A percentile compares a stretch with the other conserved stretches of the same genome.
Evolutionary conservation across 1,139 yeast species (phyloP).

Genomic region (Protomyces macrosporus): DNA sequence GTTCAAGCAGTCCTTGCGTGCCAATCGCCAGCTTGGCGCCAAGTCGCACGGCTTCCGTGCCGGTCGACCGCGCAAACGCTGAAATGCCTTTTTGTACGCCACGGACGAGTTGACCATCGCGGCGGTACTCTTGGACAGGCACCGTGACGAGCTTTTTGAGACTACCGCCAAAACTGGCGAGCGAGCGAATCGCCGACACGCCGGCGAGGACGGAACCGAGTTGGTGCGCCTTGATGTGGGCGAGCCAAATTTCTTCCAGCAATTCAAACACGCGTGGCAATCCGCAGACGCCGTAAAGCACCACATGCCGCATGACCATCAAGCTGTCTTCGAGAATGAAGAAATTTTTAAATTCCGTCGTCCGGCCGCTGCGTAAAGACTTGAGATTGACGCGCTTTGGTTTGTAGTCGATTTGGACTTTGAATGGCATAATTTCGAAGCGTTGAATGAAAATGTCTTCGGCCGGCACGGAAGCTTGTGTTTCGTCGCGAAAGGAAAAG

Average conservation of each 20-base stretch:
- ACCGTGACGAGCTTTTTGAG: constrained; percentile 65
- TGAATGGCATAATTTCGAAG: constrained; percentile 57
- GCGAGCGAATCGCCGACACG: constrained; percentile 70
- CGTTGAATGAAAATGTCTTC: constrained; percentile 45
- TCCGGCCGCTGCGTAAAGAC: constrained; percentile 78
- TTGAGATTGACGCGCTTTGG: constrained; percentile 83
- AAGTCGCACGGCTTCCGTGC: constrained; percentile 71
- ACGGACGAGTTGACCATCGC: constrained; percentile 64
- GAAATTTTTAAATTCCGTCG: constrained; percentile 80
- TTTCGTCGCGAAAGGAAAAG: constrained; percentile 60
- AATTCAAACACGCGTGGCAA: constrained; percentile 53
- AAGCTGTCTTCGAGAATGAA: constrained; percentile 83
- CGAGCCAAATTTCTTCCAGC: constrained; percentile 72
- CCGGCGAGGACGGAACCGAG: constrained; percentile 77
- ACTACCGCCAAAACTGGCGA: constrained; percentile 74
- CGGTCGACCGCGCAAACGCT: constrained; percentile 72
- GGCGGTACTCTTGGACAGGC: constrained; percentile 67
- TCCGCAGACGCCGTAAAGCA: constrained; percentile 72
- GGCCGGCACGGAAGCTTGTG: constrained; percentile 27
- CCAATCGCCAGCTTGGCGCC: constrained; percentile 88
- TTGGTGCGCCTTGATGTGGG: constrained; percentile 75
- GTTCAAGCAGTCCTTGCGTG: constrained; percentile 74
- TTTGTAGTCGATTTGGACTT: constrained; percentile 76
- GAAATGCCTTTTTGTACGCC: constrained; percentile 72
- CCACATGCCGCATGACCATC: constrained; percentile 56